Conservation (phyloP, 345 rosid genomes). For the Chamaenerion angustifolium region DNA sequence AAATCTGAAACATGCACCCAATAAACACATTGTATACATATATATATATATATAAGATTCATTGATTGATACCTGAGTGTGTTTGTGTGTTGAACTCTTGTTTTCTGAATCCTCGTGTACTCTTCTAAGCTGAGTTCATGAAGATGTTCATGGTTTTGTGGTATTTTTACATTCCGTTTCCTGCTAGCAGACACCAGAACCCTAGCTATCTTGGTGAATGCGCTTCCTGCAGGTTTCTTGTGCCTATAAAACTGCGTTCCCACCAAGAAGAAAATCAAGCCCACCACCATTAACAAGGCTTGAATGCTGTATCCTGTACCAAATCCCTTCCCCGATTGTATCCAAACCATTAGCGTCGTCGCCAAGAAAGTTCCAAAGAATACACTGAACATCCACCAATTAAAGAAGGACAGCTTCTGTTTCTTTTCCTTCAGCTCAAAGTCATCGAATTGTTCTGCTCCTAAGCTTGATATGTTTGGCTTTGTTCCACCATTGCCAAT, state of each 20-base stretch:
- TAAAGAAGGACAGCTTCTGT: conserved; percentile 54
- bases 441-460: conserved; percentile 62
- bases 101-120: conserved; percentile 14
- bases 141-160: conserved; percentile 32
- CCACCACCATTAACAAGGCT: conserved; percentile 23
- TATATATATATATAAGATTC: too few species aligned
- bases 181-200: conserved; percentile 37
- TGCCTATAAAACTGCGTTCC: conserved; percentile 44
- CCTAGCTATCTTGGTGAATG: conserved; percentile 27
- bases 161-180: conserved; percentile 26
- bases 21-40: too few species aligned
- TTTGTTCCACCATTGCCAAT: conserved; percentile 48
- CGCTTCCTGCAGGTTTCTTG: conserved; percentile 34
- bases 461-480: conserved; percentile 56
- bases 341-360: conserved; percentile 34
- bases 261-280: conserved; percentile 27
- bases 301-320: conserved; percentile 37
- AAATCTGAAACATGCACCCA: too few species aligned
- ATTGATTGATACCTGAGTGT: too few species aligned
- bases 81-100: conserved; percentile 32
- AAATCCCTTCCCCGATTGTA: conserved; percentile 35
- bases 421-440: conserved; percentile 39
- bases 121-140: conserved; percentile 28
- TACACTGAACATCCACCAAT: conserved; percentile 62
- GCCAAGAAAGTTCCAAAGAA: conserved; percentile 50